Base-by-base conservation (phyloP, 345 rosid species). In the Litchi chinensis region DNA sequence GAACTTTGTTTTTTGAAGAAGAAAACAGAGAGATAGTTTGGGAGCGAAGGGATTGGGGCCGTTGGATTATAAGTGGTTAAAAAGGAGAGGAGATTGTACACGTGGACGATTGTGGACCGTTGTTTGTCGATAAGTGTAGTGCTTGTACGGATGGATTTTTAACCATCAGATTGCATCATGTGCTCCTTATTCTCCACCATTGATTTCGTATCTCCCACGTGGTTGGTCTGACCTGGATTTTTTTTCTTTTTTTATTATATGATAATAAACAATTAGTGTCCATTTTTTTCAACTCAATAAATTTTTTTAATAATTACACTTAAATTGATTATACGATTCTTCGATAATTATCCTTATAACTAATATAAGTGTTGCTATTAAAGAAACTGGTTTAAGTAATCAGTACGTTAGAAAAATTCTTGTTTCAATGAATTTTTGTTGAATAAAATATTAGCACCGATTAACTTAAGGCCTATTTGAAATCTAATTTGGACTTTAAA, bases 91-190 rank as follows among this genome's bases (percentile, higher is more conserved):
- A 13, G 24, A 64, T n/a, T 0, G 13, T 56, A 41, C 79, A 80
- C 85, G 87, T 82, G 88, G 86, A 2, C 18, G 8, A 56, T 32
- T 41, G 5, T 37, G 24, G 24, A 46, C 83, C 86, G 81, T 80
- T 79, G 65, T 83, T 84, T 76, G 62, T 57, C 71, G 88, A 85
- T 88, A 84, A 88, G 81, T 41, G 69, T 24, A n/a, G 67, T 71
- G 37, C 65, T 72, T 6, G 63, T 26, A 74, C 32, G 69, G 39
- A 16, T 21, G 39, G 68, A 2, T 15, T 72, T 28, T 39, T 0
- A 3, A 39, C 83, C 86, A 71, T 65, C 60, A 74, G 82, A 82
- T 85, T 64, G 44, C 64, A 22, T 39, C 50, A 8, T 16, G 28
- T 3, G 65, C 63, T 11, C 18, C 37, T 37, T 19, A 16, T 74